Conservation (phyloP, 805 yeast species). For the Vanderwaltozyma yarrowii region DNA sequence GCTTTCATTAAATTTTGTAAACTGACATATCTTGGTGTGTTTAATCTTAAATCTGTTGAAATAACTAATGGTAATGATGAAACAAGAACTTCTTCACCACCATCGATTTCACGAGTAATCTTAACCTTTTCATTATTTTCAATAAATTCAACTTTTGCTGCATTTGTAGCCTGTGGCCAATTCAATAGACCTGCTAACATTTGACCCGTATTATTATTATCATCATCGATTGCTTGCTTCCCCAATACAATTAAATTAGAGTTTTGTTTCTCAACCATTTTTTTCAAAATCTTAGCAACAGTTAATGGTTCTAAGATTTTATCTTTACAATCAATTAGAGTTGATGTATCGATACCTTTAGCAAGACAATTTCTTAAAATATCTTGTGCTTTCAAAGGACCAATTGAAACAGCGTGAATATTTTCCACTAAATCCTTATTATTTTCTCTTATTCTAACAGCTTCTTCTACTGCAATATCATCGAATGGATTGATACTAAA, state of each 20-base stretch:
- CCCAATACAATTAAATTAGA: conserved; percentile 83
- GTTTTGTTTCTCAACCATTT: conserved; percentile 57
- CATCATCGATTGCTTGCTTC: conserved; percentile 95
- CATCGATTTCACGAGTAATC: conserved; percentile 90
- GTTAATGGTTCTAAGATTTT: conserved; percentile 64
- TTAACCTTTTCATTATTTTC: conserved; percentile 41
- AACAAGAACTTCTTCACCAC: conserved; percentile 77
- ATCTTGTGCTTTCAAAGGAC: conserved; percentile 80
- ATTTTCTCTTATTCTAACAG: conserved; percentile 62
- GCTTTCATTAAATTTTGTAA: conserved; percentile 98
- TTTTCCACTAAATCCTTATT: conserved; percentile 54
- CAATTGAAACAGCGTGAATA: conserved; percentile 87
- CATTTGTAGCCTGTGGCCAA: conserved; percentile 97
- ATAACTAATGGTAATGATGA: conserved; percentile 76
- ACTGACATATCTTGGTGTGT: conserved; percentile 92
- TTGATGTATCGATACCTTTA: conserved; percentile 84
- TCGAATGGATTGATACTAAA: conserved; percentile 94
- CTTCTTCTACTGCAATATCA: conserved; percentile 96
- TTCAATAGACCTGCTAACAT: conserved; percentile 86
- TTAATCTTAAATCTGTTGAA: conserved; percentile 88
- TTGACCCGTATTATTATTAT: conserved; percentile 91
- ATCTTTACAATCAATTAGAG: conserved; percentile 52
- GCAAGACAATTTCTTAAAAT: conserved; percentile 84
- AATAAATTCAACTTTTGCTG: conserved; percentile 65
- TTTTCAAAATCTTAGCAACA: conserved; percentile 75